Percentiles rank a stretch among this genome's conserved stretches.
Evolutionary conservation across 2,329 filamentous ascomycete genomes (phyloP).

Genomic region (Microcyclosporella mali): DNA sequence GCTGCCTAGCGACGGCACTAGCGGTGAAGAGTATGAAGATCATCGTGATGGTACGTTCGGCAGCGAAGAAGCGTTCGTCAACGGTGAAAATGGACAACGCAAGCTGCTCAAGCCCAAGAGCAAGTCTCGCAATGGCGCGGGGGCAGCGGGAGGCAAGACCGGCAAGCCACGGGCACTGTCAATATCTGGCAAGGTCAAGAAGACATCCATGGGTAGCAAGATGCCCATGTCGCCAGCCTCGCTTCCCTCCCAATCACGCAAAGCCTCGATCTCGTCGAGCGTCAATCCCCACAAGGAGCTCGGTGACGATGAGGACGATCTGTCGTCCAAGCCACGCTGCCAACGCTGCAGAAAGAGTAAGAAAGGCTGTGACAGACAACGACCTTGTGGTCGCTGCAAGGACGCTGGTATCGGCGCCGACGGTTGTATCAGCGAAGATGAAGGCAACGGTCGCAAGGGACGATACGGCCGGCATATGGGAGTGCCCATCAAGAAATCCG

Average conservation of each 20-base stretch:
- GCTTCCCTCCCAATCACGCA: conserved; percentile 63
- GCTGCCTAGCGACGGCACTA: conserved; percentile 52
- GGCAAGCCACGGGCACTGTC: conserved; percentile 40
- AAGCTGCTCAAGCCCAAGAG: conserved; percentile 39
- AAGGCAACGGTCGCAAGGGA: conserved; percentile 93
- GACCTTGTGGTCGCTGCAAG: conserved; percentile 89
- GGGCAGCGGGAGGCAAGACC: conserved; percentile 28
- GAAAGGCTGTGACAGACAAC: conserved; percentile 95
- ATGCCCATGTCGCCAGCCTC: conserved; percentile 53
- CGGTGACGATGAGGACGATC: conserved; percentile 71
- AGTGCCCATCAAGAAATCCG: conserved; percentile 56
- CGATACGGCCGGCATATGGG: conserved; percentile 72
- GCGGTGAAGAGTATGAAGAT: conserved; percentile 55
- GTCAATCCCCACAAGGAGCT: conserved; percentile 56
- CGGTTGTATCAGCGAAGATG: conserved; percentile 94
- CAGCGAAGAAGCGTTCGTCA: conserved; percentile 45
- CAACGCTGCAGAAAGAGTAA: conserved; percentile 99
- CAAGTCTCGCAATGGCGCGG: conserved; percentile 28
- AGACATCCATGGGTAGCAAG: conserved; percentile 30
- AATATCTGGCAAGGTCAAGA: conserved; percentile 48
- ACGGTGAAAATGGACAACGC: conserved; percentile 40
- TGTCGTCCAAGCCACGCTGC: conserved; percentile 93
- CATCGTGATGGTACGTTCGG: conserved; percentile 48
- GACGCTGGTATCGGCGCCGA: conserved; percentile 91
- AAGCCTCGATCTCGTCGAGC: conserved; percentile 59